These are phyloP conservation scores for Abrus precatorius DNA, from an alignment of 306 rosid species.

Conservation along the genomic window DNA sequence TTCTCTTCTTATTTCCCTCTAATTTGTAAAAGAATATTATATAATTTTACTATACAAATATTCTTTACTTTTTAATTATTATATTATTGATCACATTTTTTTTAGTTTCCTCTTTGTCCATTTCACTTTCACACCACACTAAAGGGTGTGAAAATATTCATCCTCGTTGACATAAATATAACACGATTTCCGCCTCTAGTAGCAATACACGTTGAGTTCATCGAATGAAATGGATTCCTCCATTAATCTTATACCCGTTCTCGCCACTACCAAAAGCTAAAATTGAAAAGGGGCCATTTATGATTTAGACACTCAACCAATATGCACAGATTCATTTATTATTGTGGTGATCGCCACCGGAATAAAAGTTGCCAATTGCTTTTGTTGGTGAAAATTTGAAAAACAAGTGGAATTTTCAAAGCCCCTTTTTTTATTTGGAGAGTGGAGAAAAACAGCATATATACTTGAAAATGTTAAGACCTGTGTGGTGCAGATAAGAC, in stretches of 20 bases:
- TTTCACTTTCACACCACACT: too few species aligned
- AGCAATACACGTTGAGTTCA: not conserved
- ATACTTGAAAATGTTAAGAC: not conserved
- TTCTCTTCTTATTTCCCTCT: too few species aligned
- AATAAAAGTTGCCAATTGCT: conserved; percentile 34
- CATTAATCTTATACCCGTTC: not conserved
- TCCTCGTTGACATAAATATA: too few species aligned
- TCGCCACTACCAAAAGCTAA: not conserved
- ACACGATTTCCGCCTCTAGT: too few species aligned
- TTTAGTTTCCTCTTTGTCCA: too few species aligned
- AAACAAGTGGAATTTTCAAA: not conserved
- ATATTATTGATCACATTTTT: too few species aligned
- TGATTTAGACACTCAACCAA: conserved; percentile 38
- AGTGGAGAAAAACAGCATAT: not conserved
- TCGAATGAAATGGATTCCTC: not conserved
- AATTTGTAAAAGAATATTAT: too few species aligned
- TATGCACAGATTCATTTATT: conserved; percentile 25
- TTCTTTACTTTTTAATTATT: too few species aligned
- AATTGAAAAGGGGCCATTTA: not conserved
- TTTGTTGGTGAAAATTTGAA: not conserved
- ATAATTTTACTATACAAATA: too few species aligned
- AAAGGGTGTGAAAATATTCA: too few species aligned
- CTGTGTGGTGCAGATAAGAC: conserved; percentile 61
- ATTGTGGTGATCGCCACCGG: not conserved
- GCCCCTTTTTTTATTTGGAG: not conserved